Evolutionary conservation across 495 filamentous ascomycete species (phyloP).

Genomic region (Hypoxylon subgilvum): DNA sequence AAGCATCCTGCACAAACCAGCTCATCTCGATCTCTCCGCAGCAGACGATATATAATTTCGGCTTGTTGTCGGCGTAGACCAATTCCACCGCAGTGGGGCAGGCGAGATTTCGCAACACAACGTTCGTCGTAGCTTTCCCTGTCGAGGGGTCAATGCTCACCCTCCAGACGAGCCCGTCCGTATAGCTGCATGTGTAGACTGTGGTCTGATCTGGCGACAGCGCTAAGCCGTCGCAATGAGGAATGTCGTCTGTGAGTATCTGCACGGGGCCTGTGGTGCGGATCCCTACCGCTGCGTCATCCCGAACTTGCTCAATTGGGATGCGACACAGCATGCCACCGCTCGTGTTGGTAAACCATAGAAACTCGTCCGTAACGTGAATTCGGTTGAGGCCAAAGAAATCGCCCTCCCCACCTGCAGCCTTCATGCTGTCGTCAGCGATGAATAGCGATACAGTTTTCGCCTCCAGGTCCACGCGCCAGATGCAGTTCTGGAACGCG

Average conservation of each 20-base stretch:
- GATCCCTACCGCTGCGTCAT: conserved; percentile 27
- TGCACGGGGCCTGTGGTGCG: conserved; percentile 33
- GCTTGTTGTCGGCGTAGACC: conserved; percentile 20
- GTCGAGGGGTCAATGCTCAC: conserved; percentile 34
- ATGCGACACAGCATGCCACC: conserved; percentile 37
- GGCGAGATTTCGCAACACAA: conserved; percentile 35
- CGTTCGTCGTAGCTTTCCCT: conserved; percentile 18
- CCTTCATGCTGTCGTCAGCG: conserved; percentile 36
- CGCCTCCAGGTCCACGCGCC: conserved; percentile 36
- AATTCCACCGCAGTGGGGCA: conserved; percentile 39
- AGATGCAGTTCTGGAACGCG: conserved; percentile 32
- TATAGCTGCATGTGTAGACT: conserved; percentile 39
- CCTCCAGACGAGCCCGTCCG: conserved; percentile 36
- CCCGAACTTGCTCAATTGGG: conserved; percentile 29
- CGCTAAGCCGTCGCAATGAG: conserved; percentile 38
- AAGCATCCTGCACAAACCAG: conserved; percentile 34
- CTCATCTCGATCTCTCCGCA: conserved; percentile 41
- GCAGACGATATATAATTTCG: conserved; percentile 39
- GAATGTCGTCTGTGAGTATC: conserved; percentile 27
- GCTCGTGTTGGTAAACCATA: conserved; percentile 43
- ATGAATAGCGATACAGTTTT: conserved; percentile 21
- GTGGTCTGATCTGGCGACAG: conserved; percentile 32
- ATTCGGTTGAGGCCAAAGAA: conserved; percentile 40
- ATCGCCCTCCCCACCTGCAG: conserved; percentile 14
- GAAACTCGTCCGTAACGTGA: conserved; percentile 26